These are phyloP conservation scores for Tetrapisispora phaffii DNA, from an alignment of 805 yeast species.

Conservation along the genomic window DNA sequence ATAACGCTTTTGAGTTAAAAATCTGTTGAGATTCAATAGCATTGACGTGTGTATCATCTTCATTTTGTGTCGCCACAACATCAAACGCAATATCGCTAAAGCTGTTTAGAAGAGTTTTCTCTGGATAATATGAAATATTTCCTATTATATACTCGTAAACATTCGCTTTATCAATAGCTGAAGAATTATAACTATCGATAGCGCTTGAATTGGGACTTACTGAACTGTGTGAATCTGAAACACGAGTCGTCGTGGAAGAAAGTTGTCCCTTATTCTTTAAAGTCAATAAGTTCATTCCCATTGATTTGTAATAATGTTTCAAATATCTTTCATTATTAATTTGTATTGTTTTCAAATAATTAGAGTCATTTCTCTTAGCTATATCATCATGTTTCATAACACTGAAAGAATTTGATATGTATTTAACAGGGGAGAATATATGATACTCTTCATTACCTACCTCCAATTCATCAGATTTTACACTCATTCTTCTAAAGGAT, in stretches of 20 bases:
- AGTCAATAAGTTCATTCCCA: background rate
- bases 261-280: background rate
- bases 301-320: background rate
- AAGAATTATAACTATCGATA: background rate
- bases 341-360: background rate
- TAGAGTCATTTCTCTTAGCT: background rate
- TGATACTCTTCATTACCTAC: background rate
- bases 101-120: background rate
- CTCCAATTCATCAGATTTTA: too few relatives aligned
- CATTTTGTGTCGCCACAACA: background rate
- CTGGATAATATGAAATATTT: background rate
- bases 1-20: constrained; percentile 3
- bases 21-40: background rate
- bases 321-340: background rate
- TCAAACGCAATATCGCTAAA: background rate
- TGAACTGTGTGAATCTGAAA: background rate
- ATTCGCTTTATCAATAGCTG: background rate
- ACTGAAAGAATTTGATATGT: constrained; percentile 1
- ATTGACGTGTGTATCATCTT: background rate
- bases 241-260: background rate
- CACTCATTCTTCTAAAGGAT: background rate
- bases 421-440: background rate
- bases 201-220: background rate
- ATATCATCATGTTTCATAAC: background rate
- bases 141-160: constrained; percentile 1